Evolutionary conservation across 164 flowering plant genomes (phyloP).

Genomic region (Vitis riparia): DNA sequence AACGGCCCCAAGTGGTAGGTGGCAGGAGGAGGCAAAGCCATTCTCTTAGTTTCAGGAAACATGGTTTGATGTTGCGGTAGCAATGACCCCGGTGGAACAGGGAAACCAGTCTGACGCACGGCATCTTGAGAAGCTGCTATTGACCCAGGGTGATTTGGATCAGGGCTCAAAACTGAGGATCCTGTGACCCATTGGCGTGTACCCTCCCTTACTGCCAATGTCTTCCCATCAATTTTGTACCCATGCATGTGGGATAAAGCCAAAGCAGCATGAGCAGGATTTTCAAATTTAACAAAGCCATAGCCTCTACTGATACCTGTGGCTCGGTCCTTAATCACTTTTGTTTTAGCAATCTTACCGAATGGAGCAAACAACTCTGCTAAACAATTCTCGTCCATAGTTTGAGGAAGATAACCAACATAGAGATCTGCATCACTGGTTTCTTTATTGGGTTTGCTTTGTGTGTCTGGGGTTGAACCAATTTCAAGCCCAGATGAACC

Average conservation of each 20-base stretch:
- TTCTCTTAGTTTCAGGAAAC: not conserved
- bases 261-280: conserved; percentile 26
- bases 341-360: conserved; percentile 30
- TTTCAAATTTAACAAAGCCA: conserved; percentile 44
- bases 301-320: conserved; percentile 45
- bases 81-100: conserved; percentile 28
- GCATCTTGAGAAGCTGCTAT: conserved; percentile 8
- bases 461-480: conserved; percentile 15
- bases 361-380: conserved; percentile 39
- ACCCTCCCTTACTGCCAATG: conserved; percentile 35
- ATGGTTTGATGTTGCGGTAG: conserved; percentile 10
- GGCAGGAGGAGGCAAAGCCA: not conserved
- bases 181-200: conserved; percentile 11
- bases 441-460: conserved; percentile 18
- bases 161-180: conserved; percentile 1
- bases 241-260: conserved; percentile 40
- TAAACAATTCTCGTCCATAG: conserved; percentile 29
- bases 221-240: conserved; percentile 33
- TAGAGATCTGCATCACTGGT: conserved; percentile 27
- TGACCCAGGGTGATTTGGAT: conserved; percentile 13
- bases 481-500: conserved; percentile 5
- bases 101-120: conserved; percentile 10
- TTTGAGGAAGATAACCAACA: conserved; percentile 35
- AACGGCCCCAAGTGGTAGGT: not conserved
- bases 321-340: conserved; percentile 33